Evolutionary conservation across 164 flowering plant species (phyloP), one percentile per base, ranked within the genome.

Genomic region (Euptelea pleiosperma): DNA sequence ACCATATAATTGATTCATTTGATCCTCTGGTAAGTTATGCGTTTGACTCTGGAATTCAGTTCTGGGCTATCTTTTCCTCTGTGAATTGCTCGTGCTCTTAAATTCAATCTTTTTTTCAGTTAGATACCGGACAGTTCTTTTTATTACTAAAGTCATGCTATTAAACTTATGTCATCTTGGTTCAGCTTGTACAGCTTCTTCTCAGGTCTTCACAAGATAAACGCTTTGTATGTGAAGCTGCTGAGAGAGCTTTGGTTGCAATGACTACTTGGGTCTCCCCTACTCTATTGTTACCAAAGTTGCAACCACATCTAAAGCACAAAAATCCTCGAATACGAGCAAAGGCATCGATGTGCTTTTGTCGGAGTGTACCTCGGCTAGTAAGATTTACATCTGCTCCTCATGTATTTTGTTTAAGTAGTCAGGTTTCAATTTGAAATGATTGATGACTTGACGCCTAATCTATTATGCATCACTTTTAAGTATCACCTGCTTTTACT

Each of bases 161-260:
- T n/a, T n/a, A n/a, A n/a, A n/a, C n/a, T n/a, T n/a, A n/a, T n/a
- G n/a, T n/a, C n/a, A n/a, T n/a, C n/a, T n/a, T 34, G 62, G 40
- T 78, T 52, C 79, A 89, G 98, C 88, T 92, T 57, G 69, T 87
- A 11, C 98, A 89, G 72, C 88, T 92, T 66, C 96, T 89, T 61
- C 89, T 92, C 30, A 92, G 89, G 72, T 77, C 98, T 69, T 87
- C 98, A 33, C 98, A 92, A 71, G 96, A 89, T 72, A 92, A 92
- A 57, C 75, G 79, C 14, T 92, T 92, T 76, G 93, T 92, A n/a
- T 92, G 96, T 55, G 98, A 92, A 75, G 96, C 89, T 63, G 96
- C 96, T 57, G 93, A 82, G 70, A 85, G 61, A 65, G 88, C 98
- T 70, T 72, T 89, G 60, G 68, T 74, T 18, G 76, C 87, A 46